These are phyloP conservation scores for Grigorovia jiainica DNA, from an alignment of 805 yeast species.

Conservation along the genomic window DNA sequence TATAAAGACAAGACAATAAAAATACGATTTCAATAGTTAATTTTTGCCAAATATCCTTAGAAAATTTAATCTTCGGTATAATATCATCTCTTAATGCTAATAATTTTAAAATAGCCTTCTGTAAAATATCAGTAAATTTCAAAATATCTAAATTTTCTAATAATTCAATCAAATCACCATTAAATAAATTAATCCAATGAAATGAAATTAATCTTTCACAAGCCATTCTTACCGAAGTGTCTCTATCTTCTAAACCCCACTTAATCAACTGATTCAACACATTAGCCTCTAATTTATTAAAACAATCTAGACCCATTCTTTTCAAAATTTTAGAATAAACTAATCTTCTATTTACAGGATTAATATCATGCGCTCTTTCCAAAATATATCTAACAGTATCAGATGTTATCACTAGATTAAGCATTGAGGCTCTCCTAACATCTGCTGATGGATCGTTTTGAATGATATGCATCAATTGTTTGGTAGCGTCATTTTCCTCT, in stretches of 20 bases:
- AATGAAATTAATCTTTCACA: constrained; percentile 60
- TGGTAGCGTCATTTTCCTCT: constrained; percentile 38
- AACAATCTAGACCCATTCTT: constrained; percentile 54
- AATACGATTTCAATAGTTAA: constrained; percentile 70
- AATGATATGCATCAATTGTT: constrained; percentile 40
- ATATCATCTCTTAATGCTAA: constrained; percentile 55
- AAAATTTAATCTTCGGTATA: constrained; percentile 49
- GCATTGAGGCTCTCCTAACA: constrained; percentile 75
- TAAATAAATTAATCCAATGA: constrained; percentile 61
- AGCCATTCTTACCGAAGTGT: constrained; percentile 58
- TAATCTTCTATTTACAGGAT: constrained; percentile 59
- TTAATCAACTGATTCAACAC: constrained; percentile 57
- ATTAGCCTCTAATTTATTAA: constrained; percentile 24
- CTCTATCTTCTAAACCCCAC: constrained; percentile 89
- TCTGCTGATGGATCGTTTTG: constrained; percentile 80
- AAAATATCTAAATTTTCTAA: constrained; percentile 63
- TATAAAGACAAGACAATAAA: constrained; percentile 56
- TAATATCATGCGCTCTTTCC: constrained; percentile 77
- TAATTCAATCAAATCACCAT: constrained; percentile 63
- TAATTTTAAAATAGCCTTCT: constrained; percentile 52
- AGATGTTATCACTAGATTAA: constrained; percentile 51
- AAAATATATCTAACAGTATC: constrained; percentile 49
- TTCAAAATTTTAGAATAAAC: constrained; percentile 62
- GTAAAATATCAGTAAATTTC: constrained; percentile 54
- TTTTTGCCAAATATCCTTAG: constrained; percentile 57